phyloP scores from a whole-genome alignment of 1,284 basidiomycete species.

The Blastosporella zonata region DNA sequence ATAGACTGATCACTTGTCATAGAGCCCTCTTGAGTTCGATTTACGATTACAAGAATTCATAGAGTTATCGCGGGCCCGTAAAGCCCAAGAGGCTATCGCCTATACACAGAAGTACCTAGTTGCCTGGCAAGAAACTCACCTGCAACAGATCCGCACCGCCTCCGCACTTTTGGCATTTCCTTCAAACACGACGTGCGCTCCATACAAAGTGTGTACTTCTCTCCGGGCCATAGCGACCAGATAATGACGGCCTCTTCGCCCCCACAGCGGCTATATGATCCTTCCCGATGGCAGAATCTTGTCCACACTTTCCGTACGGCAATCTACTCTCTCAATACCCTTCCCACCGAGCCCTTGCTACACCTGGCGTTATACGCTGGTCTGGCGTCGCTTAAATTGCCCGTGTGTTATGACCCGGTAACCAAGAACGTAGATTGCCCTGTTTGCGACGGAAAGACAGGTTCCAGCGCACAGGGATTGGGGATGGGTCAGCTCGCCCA shows the following conservation, averaged over 20 bases:
- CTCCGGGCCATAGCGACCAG: background rate
- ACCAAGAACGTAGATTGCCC: slow-evolving; percentile 88
- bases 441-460: slow-evolving; percentile 68
- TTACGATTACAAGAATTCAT: slow-evolving; percentile 96
- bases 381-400: slow-evolving; percentile 82
- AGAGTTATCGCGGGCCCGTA: slow-evolving; percentile 77
- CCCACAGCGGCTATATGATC: slow-evolving; percentile 76
- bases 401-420: slow-evolving; percentile 62
- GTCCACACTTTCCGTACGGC: slow-evolving; percentile 78
- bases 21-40: slow-evolving; percentile 96
- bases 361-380: slow-evolving; percentile 88
- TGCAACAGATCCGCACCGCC: slow-evolving; percentile 73
- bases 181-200: slow-evolving; percentile 60
- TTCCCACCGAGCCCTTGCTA: slow-evolving; percentile 84
- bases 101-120: slow-evolving; percentile 84
- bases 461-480: slow-evolving; percentile 32
- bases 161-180: slow-evolving; percentile 76
- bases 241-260: background rate
- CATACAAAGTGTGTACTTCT: slow-evolving; percentile 57
- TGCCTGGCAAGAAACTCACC: slow-evolving; percentile 79
- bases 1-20: slow-evolving; percentile 13
- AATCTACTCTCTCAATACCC: slow-evolving; percentile 80
- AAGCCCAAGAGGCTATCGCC: slow-evolving; percentile 74
- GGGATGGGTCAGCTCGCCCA: slow-evolving; percentile 75
- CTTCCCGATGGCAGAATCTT: slow-evolving; percentile 71